A percentile compares a stretch with the other conserved stretches of the same genome.
These are phyloP conservation scores for Ophiocordyceps camponoti-floridani DNA, from an alignment of 2,329 filamentous ascomycete species.

Conservation along the genomic window DNA sequence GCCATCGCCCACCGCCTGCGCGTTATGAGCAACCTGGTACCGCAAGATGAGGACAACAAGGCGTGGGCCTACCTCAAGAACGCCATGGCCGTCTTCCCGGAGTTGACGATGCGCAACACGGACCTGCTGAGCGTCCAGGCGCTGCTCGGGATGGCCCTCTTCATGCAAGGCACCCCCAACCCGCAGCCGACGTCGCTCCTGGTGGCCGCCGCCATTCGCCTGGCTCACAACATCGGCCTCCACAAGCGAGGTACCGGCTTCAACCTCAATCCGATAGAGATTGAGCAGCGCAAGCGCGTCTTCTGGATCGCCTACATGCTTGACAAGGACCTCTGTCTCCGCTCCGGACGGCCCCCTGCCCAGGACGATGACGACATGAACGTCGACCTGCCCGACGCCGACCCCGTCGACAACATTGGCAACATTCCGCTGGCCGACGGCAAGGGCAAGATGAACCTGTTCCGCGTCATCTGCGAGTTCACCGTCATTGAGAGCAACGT, in stretches of 20 bases:
- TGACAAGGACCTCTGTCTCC: constrained; percentile 44
- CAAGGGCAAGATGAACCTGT: constrained; percentile 86
- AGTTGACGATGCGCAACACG: constrained; percentile 89
- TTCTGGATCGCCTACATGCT: constrained; percentile 51
- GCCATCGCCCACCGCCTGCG: constrained; percentile 87
- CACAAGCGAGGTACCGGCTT: constrained; percentile 89
- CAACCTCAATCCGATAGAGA: constrained; percentile 82
- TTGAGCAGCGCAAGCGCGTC: constrained; percentile 62
- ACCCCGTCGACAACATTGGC: constrained; percentile 81
- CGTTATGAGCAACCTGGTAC: constrained; percentile 87
- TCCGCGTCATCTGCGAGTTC: constrained; percentile 83
- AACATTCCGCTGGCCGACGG: constrained; percentile 83
- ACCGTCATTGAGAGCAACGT: constrained; percentile 84
- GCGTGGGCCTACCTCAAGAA: constrained; percentile 96
- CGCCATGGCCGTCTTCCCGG: constrained; percentile 79
- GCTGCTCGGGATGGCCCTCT: constrained; percentile 79
- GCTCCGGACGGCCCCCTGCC: constrained; percentile 39
- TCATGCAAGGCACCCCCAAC: constrained; percentile 91
- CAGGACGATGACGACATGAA: constrained; percentile 69
- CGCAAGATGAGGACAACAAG: constrained; percentile 80
- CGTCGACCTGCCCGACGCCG: constrained; percentile 79
- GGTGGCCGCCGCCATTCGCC: constrained; percentile 73
- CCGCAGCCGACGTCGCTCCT: constrained; percentile 87
- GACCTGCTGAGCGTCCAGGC: constrained; percentile 91
- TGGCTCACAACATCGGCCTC: constrained; percentile 85